phyloP scores from a whole-genome alignment of 2,329 filamentous ascomycete species.

The Apiospora marii region DNA sequence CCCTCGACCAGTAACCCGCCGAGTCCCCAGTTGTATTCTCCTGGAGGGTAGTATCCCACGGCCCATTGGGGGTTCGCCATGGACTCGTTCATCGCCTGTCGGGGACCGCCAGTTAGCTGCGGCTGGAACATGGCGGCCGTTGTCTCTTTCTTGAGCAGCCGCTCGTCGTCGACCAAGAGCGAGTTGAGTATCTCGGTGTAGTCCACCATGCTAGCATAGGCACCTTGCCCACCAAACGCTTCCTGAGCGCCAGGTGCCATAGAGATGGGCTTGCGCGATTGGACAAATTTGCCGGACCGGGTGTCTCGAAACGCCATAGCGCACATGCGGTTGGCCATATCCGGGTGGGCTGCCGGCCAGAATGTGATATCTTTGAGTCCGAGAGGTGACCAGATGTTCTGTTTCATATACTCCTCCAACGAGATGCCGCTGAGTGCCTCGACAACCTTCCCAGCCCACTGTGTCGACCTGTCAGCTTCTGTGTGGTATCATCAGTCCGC shows the following conservation, averaged over 20 bases:
- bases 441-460: conserved; percentile 47
- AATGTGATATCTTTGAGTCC: conserved; percentile 34
- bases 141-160: conserved; percentile 51
- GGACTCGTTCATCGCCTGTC: conserved; percentile 35
- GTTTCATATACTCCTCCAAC: conserved; percentile 35
- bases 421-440: conserved; percentile 38
- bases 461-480: neutral
- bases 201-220: conserved; percentile 46
- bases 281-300: conserved; percentile 25
- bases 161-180: conserved; percentile 57
- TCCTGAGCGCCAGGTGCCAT: conserved; percentile 32
- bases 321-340: conserved; percentile 31
- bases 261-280: conserved; percentile 31
- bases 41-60: conserved; percentile 41
- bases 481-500: neutral
- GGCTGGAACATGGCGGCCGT: conserved; percentile 55
- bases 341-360: conserved; percentile 28
- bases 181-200: conserved; percentile 55
- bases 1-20: conserved; percentile 52
- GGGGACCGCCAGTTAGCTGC: conserved; percentile 47
- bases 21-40: conserved; percentile 50
- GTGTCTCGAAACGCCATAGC: conserved; percentile 33
- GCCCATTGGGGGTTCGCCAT: conserved; percentile 39
- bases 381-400: conserved; percentile 35
- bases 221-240: conserved; percentile 46